Percentiles rank a stretch among this genome's conserved stretches.
Evolutionary conservation across 2,329 filamentous ascomycete genomes (phyloP).

Genomic region (Myriosclerotinia duriaeana): DNA sequence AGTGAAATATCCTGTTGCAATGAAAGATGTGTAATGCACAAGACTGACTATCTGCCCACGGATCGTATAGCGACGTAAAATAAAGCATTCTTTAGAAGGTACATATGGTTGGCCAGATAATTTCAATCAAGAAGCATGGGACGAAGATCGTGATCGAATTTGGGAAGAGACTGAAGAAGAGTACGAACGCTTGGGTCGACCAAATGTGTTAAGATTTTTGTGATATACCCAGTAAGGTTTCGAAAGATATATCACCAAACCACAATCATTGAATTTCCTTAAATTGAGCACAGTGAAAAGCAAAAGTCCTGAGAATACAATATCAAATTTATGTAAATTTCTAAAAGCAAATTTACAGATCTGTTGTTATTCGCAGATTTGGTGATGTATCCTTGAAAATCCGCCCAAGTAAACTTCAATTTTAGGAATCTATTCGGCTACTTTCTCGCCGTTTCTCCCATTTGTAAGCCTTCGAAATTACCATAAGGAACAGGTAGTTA

Average conservation of each 20-base stretch:
- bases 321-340: not conserved
- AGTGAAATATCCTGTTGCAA: not conserved
- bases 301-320: not conserved
- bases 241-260: not conserved
- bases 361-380: not conserved
- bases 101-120: not conserved
- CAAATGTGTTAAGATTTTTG: not conserved
- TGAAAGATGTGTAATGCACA: not conserved
- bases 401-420: not conserved
- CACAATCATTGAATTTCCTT: not conserved
- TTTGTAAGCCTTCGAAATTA: not conserved
- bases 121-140: conserved; percentile 5
- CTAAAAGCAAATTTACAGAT: not conserved
- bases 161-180: conserved; percentile 4
- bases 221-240: not conserved
- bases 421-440: not conserved
- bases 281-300: not conserved
- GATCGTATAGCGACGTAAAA: not conserved
- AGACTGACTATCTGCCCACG: not conserved
- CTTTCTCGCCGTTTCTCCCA: not conserved
- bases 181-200: not conserved
- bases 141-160: not conserved
- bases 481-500: conserved; percentile 1
- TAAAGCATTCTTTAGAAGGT: not conserved
- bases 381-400: not conserved